Base-by-base conservation (phyloP, 495 filamentous ascomycete genomes). In the Penicillium macrosclerotiorum region DNA sequence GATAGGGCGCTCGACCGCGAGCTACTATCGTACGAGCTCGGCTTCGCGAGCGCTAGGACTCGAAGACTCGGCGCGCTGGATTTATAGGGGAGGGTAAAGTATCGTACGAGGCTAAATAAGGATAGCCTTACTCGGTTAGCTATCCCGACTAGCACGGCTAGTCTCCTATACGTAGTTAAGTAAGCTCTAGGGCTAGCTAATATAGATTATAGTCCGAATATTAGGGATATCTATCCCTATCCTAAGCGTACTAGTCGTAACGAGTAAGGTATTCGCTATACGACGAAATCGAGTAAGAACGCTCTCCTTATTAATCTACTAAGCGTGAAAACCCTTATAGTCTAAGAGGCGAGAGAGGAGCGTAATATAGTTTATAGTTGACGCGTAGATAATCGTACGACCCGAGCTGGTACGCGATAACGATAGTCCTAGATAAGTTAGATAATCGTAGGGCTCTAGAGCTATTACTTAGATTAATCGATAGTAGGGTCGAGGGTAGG, bases 101-200 rank as follows among this genome's bases (percentile, higher is more conserved):
- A n/a, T n/a, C n/a, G n/a, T n/a, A n/a, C n/a, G n/a, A 27, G 25
- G 25, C 25, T 27, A 27, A 11, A 27, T 27, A 27, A 27, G 5
- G 11, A 27, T 27, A 27, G 25, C 25, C 25, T 27, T 11, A 11
- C 25, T 27, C 25, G 25, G 5, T 11, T 27, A 11, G 16, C 45
- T 29, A 40, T 60, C 49, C 24, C 45, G 38, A n/a, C 57, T 39
- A 12, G 52, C 49, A 0, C 46, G 40, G 8, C 57, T 37, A 29
- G 48, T 62, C 42, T 62, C 53, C 52, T 62, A 48, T 19, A 23
- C 38, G 33, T 59, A 62, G 22, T 60, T 6, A 52, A 33, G 25
- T 5, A 27, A 5, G 5, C 5, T 27, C 5, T 11, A 11, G 25
- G 25, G 25, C 25, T 27, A 27, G 25, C 25, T 11, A 11, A 27